These are phyloP conservation scores for Balamuthia mandrillaris DNA, from an alignment of 208 protist species.

Conservation along the genomic window DNA sequence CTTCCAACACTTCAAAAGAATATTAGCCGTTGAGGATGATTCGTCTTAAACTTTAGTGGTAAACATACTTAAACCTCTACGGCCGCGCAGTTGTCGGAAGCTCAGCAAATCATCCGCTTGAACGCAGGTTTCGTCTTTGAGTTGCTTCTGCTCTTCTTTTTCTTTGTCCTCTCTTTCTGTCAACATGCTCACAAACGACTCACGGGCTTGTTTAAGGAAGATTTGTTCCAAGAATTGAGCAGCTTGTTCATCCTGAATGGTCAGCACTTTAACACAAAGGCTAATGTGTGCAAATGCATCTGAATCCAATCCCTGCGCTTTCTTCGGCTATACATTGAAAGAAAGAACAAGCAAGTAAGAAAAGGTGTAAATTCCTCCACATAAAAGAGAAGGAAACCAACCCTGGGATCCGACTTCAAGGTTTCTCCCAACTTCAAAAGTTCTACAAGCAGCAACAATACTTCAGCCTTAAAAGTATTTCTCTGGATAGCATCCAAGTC, in stretches of 20 bases:
- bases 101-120: slow-evolving; percentile 71
- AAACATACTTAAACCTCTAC: slow-evolving; percentile 21
- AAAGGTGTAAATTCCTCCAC: background rate
- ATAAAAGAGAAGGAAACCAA: too few species aligned
- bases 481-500: background rate
- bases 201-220: background rate
- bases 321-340: background rate
- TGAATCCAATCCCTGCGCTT: slow-evolving; percentile 59
- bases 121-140: slow-evolving; percentile 33
- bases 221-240: background rate
- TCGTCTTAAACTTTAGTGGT: too few species aligned
- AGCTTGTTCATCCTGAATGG: background rate
- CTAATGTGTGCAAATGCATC: slow-evolving; percentile 87
- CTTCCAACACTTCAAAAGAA: background rate
- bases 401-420: background rate
- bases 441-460: slow-evolving; percentile 53
- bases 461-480: slow-evolving; percentile 30
- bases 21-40: too few species aligned
- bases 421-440: slow-evolving; percentile 59
- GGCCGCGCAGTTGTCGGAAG: slow-evolving; percentile 64
- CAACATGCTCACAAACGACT: background rate
- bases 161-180: background rate
- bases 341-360: background rate
- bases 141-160: slow-evolving; percentile 48
- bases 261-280: slow-evolving; percentile 69